phyloP scores from a whole-genome alignment of 306 rosid genomes.

The Vigna nakashimae region DNA sequence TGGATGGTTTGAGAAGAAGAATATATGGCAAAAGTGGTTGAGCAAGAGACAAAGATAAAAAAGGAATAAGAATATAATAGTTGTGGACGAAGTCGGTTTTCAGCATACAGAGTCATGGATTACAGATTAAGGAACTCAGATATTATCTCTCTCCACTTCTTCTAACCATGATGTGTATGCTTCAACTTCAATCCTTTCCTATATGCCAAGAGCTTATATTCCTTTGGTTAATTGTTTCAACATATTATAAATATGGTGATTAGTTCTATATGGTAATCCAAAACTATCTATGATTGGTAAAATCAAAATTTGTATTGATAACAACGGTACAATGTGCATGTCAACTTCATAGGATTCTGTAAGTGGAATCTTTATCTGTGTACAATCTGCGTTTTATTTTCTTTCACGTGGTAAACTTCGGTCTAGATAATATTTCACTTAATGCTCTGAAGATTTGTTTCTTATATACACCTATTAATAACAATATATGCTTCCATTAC shows the following conservation, averaged over 20 bases:
- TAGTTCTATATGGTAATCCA: constrained; percentile 5
- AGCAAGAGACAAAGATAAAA: constrained; percentile 50
- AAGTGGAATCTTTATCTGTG: constrained; percentile 29
- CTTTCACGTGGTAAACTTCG: constrained; percentile 26
- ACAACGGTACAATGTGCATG: constrained; percentile 38
- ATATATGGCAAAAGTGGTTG: constrained; percentile 46
- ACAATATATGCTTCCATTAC: not conserved
- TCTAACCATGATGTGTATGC: constrained; percentile 26
- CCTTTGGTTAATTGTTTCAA: constrained; percentile 15
- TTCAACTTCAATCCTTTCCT: constrained; percentile 44
- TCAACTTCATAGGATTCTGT: constrained; percentile 38
- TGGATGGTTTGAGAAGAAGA: constrained; percentile 40
- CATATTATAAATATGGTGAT: constrained; percentile 2
- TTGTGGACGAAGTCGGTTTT: constrained; percentile 48
- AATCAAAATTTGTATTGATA: constrained; percentile 27
- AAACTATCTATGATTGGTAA: constrained; percentile 5
- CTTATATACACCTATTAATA: not conserved
- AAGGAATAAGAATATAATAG: constrained; percentile 47
- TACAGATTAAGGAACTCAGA: constrained; percentile 39
- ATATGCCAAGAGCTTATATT: constrained; percentile 50
- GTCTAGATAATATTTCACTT: constrained; percentile 3
- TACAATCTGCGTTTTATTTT: constrained; percentile 24
- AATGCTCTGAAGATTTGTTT: not conserved
- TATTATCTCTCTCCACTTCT: constrained; percentile 25
- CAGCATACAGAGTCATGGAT: constrained; percentile 36